phyloP scores from a whole-genome alignment of 768 basidiomycete species.

The Amanita brunnescens region DNA sequence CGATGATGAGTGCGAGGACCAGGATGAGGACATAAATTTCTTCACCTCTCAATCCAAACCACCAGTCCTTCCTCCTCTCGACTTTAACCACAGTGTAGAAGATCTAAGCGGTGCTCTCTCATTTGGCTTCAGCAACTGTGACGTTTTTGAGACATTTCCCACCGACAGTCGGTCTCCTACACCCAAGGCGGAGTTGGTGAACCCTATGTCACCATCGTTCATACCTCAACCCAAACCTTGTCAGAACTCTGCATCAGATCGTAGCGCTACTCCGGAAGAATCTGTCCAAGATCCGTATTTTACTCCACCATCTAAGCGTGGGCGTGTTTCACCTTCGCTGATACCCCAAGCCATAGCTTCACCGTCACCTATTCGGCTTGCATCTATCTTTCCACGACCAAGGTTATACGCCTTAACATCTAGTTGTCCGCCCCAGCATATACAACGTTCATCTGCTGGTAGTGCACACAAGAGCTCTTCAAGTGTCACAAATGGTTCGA shows the following conservation, averaged over 20 bases:
- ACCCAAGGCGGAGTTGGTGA: conserved; percentile 12
- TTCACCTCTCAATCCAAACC: conserved; percentile 21
- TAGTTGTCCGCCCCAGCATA: conserved; percentile 36
- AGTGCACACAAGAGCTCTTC: conserved; percentile 8
- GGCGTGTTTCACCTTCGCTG: conserved; percentile 39
- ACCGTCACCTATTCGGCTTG: conserved; percentile 30
- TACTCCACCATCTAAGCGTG: conserved; percentile 49
- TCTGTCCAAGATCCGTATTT: conserved; percentile 25
- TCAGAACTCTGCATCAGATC: conserved; percentile 16
- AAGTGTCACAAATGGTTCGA: conserved; percentile 50
- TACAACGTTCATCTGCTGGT: conserved; percentile 21
- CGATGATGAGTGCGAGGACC: conserved; percentile 18
- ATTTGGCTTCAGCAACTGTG: conserved; percentile 27
- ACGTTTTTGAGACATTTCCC: not conserved
- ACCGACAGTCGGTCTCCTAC: conserved; percentile 8
- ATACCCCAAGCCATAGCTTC: conserved; percentile 52
- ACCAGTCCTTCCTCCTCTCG: conserved; percentile 25
- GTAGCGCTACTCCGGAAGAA: conserved; percentile 1
- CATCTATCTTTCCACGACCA: conserved; percentile 19
- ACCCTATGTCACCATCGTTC: conserved; percentile 22
- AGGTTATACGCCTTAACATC: conserved; percentile 30
- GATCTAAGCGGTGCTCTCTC: conserved; percentile 21
- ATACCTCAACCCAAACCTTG: conserved; percentile 24
- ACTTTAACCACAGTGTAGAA: conserved; percentile 24
- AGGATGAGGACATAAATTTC: conserved; percentile 11